phyloP scores from a whole-genome alignment of 139 green algal species.

The Closterium sp. region DNA sequence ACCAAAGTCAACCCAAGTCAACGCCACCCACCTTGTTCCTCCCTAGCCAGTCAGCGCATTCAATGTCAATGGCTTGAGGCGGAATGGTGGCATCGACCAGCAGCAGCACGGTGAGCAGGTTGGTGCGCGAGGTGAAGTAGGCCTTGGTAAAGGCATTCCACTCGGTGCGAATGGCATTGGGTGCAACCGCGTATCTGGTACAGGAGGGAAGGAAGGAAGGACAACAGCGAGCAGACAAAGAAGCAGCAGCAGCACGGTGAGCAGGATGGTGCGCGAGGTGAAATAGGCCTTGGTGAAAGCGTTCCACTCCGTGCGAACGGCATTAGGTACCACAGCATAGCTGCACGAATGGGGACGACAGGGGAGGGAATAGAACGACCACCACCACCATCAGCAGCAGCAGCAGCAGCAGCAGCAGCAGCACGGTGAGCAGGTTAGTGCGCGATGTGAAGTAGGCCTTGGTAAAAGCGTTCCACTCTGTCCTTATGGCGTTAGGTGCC shows the following conservation, averaged over 20 bases:
- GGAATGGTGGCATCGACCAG: constrained; percentile 86
- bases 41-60: constrained; percentile 78
- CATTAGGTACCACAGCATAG: constrained; percentile 65
- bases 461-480: constrained; percentile 84
- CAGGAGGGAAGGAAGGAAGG: neutral
- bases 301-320: constrained; percentile 71
- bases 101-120: constrained; percentile 85
- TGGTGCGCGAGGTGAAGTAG: constrained; percentile 80
- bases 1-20: no score
- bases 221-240: constrained; percentile 92
- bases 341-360: no score
- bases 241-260: no score
- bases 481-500: constrained; percentile 53
- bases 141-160: constrained; percentile 86
- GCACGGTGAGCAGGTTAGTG: constrained; percentile 78
- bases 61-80: constrained; percentile 75
- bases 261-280: constrained; percentile 65
- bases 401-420: constrained; percentile 74
- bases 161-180: constrained; percentile 57
- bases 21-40: constrained; percentile 47
- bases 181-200: constrained; percentile 63
- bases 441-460: constrained; percentile 81
- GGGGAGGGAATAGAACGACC: constrained; percentile 60
- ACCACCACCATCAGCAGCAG: no score
- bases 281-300: constrained; percentile 89